Conservation (phyloP, 176 grass and related monocot genomes). For the Zea luxurians region DNA sequence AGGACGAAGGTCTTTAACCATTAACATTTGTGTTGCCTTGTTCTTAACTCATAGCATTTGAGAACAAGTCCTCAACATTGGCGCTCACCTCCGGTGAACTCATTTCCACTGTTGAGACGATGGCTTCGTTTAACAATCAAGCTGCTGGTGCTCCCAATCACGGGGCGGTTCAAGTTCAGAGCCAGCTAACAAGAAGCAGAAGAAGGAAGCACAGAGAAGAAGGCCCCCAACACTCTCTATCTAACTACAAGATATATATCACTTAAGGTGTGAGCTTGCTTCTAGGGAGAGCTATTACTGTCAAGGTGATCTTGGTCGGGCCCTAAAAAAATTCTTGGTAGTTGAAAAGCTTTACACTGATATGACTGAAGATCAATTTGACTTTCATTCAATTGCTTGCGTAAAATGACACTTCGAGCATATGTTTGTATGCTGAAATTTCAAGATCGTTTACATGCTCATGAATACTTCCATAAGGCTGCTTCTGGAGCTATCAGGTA, state of each 20-base stretch:
- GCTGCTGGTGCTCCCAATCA: too few relatives aligned
- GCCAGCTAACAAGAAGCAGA: too few relatives aligned
- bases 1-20: too few relatives aligned
- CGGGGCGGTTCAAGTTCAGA: too few relatives aligned
- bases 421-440: slow-evolving; percentile 99
- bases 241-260: slow-evolving; percentile 28
- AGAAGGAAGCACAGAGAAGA: too few relatives aligned
- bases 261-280: slow-evolving; percentile 94
- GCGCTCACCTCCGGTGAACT: too few relatives aligned
- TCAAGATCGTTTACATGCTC: slow-evolving; percentile 92
- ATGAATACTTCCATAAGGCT: slow-evolving; percentile 98
- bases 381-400: slow-evolving; percentile 97
- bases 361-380: slow-evolving; percentile 99
- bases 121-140: too few relatives aligned
- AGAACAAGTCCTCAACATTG: too few relatives aligned
- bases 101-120: too few relatives aligned
- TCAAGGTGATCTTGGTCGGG: slow-evolving; percentile 91
- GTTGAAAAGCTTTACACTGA: slow-evolving; percentile 95
- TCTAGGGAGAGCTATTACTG: slow-evolving; percentile 93
- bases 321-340: slow-evolving; percentile 90
- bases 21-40: too few relatives aligned
- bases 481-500: slow-evolving; percentile 93
- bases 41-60: too few relatives aligned
- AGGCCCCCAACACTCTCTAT: slow-evolving; percentile 17
- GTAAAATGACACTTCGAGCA: slow-evolving; percentile 94